Base-by-base conservation (phyloP, 1,284 basidiomycete species). In the Cryptococcus amylolentus region DNA sequence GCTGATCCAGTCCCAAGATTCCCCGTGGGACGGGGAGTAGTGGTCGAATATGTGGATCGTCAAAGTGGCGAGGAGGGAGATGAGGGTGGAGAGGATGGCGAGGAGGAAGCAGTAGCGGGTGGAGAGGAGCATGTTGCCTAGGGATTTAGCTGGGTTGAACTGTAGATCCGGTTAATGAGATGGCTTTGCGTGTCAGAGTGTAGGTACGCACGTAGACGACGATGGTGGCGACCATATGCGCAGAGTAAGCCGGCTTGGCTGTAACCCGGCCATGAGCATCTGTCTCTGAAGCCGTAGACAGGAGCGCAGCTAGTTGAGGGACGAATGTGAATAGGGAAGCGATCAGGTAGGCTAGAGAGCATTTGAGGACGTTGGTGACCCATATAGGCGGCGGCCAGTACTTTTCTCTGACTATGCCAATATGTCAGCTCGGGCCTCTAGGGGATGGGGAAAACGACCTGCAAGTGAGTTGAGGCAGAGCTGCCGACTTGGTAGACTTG, bases 311-410 rank as follows among this genome's bases (percentile, higher is more conserved):
- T 0, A 83, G 70, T 0, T 59, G 44, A 0, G 89, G 86, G 8
- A 86, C 86, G 73, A 92, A 98, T 0, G 95, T 98, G 81, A 97
- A 98, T 9, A 98, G 80, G 0, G 90, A 92, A 2, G 84, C 93
- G 58, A 97, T 77, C 57, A 92, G 85, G 73, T 98, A 98, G 0
- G 94, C 89, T 10, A 97, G 80, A 1, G 86, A 84, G 76, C 95
- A 98, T 79, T 98, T 98, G 65, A 93, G 73, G 48, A 97, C 86
- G 5, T 70, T 64, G 3, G 68, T 58, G 16, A 58, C 49, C 23
- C 60, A 64, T 1, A 67, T 63, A 5, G 64, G 60, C 6, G 64
- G 65, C 4, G 62, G 63, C 70, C 71, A 72, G n/a, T 48, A 14
- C 26, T 27, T 26, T 16, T 48, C 18, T 13, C 3, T 23, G 31